Evolutionary conservation across 2,329 filamentous ascomycete species (phyloP).

Genomic region (Botrytis byssoidea): DNA sequence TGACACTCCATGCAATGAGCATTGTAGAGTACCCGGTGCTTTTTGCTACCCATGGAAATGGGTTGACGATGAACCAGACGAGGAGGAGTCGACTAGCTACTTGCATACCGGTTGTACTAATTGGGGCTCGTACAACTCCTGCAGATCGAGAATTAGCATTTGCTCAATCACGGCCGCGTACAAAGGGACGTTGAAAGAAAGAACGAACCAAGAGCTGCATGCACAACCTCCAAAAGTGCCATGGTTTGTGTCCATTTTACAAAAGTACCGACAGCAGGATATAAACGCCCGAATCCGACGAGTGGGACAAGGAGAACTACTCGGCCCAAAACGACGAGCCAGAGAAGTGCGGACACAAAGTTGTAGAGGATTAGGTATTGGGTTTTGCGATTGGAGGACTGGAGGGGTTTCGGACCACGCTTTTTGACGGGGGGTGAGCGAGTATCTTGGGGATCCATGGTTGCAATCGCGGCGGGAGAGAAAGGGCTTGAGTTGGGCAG

Average conservation of each 20-base stretch:
- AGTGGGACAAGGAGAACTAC: constrained; percentile 55
- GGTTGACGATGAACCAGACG: constrained; percentile 78
- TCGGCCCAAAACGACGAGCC: constrained; percentile 73
- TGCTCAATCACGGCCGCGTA: not conserved
- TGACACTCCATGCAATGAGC: constrained; percentile 84
- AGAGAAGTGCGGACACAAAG: constrained; percentile 70
- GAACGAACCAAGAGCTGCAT: constrained; percentile 69
- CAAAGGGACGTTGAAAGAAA: not conserved
- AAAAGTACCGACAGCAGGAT: constrained; percentile 61
- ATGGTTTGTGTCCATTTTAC: constrained; percentile 80
- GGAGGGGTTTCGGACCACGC: constrained; percentile 34
- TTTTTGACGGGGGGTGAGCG: constrained; percentile 20
- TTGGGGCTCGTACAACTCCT: constrained; percentile 83
- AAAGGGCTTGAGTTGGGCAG: not conserved
- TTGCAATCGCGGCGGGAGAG: not conserved
- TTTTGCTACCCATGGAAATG: constrained; percentile 65
- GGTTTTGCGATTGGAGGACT: constrained; percentile 50
- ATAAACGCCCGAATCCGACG: constrained; percentile 58
- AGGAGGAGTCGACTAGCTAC: constrained; percentile 83
- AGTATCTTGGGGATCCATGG: constrained; percentile 28
- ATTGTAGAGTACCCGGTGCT: constrained; percentile 69
- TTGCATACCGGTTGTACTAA: constrained; percentile 86
- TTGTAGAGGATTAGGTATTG: constrained; percentile 87
- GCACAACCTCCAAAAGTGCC: constrained; percentile 78
- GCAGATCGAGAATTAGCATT: constrained; percentile 24